Base-by-base conservation (phyloP, 345 rosid genomes). In the Toxicodendron radicans region DNA sequence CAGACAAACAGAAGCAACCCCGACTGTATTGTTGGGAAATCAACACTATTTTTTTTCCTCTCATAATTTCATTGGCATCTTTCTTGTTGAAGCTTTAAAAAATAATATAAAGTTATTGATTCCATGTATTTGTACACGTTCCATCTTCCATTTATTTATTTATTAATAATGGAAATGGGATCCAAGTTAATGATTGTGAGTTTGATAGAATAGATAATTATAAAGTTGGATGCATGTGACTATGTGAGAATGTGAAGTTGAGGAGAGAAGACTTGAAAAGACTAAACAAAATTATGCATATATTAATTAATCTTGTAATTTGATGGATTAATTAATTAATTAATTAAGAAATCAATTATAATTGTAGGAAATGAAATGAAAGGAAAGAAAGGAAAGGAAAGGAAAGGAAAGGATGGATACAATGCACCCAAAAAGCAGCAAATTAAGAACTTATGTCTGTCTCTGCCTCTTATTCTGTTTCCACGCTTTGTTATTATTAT, bases 181-280 rank as follows among this genome's bases (percentile, higher is more conserved):
- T 80, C 78, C 21, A 65, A 75, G 78, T 77, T 68, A 83, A 83
- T 83, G 83, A 83, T 83, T 83, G 60, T 80, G 75, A 58, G 65
- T 48, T 68, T 43, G 10, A n/a, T n/a, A n/a, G n/a, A n/a, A n/a
- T n/a, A n/a, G n/a, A n/a, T 65, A 41, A 41, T 52, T 64, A 75
- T 30, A 70, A 56, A 66, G 16, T 56, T 62, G 68, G 71, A 27
- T 74, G 79, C 85, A 74, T 83, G 81, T 64, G 79, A 67, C 35
- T 53, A 18, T 14, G 65, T 64, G 48, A 67, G 45, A 61, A 18
- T 14, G 65, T 64, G 48, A 45, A 41, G 64, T n/a, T n/a, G n/a
- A n/a, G n/a, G n/a, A n/a, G n/a, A n/a, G n/a, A 45, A 41, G 64
- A 27, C 17, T n/a, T n/a, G n/a, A n/a, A n/a, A n/a, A n/a, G 32